Evolutionary conservation across 495 filamentous ascomycete species (phyloP).

Genomic region (Penicillium daleae): DNA sequence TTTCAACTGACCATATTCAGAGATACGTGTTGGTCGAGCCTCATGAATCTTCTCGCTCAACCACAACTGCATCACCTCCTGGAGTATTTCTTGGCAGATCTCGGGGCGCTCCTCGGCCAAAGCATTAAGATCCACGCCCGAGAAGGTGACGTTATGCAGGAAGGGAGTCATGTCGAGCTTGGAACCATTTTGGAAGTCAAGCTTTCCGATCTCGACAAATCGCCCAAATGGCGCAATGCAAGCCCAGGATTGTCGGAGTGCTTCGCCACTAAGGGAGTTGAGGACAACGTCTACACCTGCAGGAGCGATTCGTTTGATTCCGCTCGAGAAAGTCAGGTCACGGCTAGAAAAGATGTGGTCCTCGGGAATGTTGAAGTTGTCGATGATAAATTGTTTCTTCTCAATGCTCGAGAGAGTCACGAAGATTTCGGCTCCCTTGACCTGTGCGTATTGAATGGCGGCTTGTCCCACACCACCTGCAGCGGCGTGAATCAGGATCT

Average conservation of each 20-base stretch:
- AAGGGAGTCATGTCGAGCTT: conserved; percentile 5
- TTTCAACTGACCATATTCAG: neutral
- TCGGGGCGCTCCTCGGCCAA: neutral
- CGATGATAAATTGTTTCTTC: conserved; percentile 1
- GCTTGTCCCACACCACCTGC: conserved; percentile 10
- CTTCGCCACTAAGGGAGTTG: conserved; percentile 32
- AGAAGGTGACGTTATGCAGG: neutral
- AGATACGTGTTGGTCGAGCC: neutral
- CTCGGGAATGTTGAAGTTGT: neutral
- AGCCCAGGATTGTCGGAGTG: conserved; percentile 30
- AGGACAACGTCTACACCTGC: conserved; percentile 13
- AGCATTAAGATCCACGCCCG: conserved; percentile 33
- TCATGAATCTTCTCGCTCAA: neutral
- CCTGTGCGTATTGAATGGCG: neutral
- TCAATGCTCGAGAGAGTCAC: neutral
- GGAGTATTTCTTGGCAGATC: neutral
- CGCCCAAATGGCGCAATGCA: conserved; percentile 22
- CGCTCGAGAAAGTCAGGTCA: neutral
- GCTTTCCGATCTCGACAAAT: conserved; percentile 33
- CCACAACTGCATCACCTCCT: neutral
- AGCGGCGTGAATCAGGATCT: conserved; percentile 10
- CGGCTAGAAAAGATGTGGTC: conserved; percentile 8
- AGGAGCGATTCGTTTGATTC: neutral
- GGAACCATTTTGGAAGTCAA: conserved; percentile 14
- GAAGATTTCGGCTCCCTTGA: conserved; percentile 6